Evolutionary conservation across 306 rosid species (phyloP), one percentile per base, ranked within the genome.

Genomic region (Quercus berberidifolia): DNA sequence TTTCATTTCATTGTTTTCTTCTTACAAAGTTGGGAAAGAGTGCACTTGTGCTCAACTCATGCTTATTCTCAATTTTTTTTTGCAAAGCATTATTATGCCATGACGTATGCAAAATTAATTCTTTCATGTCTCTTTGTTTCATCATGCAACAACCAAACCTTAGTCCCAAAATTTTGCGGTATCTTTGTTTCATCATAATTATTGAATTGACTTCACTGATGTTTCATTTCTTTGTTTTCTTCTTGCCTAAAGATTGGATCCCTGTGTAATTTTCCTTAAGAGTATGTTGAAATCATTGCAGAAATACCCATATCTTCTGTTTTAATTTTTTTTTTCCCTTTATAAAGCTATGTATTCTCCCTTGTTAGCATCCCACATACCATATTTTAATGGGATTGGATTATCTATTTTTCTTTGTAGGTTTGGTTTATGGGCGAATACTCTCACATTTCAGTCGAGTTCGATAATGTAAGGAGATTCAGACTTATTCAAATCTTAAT

Each of bases 341-440:
- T 46, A 57, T 70, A 60, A 4, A 54, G 28, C 6, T 38, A 4
- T 33, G 43, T 72, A 12, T 74, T 17, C 52, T 62, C 74, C 30
- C 54, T 69, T 59, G 6, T 51, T 33, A n/a, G 18, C 69, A 76
- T 69, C 73, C 18, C 74, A 5, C 56, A 20, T 55, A 55, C 60
- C 55, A 60, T 65, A 8, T 51, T 57, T 63, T 72, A 49, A 62
- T 31, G 56, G 38, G 76, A 75, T 30, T 82, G 54, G 80, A 55
- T 79, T 49, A 19, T 64, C 63, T 79, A 26, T 73, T 80, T 79
- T 82, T 15, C 84, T 87, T 23, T 92, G 86, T 75, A 96, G 98
- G 98, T 93, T 82, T 89, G 97, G 90, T 93, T 90, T 82, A 96
- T 96, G 99, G 98, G 99, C 4, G 85, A 88, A 82, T 87, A 91